phyloP scores from a whole-genome alignment of 2,329 filamentous ascomycete species.

The Neofusicoccum sp. region DNA sequence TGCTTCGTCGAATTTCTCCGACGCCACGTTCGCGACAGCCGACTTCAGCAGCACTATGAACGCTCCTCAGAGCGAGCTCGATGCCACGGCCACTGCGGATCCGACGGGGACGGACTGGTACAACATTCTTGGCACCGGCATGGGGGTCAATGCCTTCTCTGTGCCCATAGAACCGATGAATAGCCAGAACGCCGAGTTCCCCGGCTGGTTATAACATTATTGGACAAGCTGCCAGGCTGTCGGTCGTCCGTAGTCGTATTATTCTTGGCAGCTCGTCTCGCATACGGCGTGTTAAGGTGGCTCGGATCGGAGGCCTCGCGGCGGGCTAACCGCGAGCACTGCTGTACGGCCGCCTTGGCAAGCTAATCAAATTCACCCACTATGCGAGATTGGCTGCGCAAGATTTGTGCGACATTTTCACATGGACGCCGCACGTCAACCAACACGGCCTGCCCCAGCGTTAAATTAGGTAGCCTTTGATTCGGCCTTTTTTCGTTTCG shows the following conservation, averaged over 20 bases:
- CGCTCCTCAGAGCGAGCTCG: not conserved
- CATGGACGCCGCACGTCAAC: not conserved
- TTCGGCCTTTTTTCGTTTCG: slow-evolving; percentile 6
- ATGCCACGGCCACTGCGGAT: slow-evolving; percentile 16
- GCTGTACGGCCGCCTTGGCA: slow-evolving; percentile 7
- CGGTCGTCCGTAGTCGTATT: not conserved
- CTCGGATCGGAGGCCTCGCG: slow-evolving; percentile 3
- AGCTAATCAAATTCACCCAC: slow-evolving; percentile 11
- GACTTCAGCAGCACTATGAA: not conserved
- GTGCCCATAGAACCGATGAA: slow-evolving; percentile 4
- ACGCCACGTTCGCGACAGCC: slow-evolving; percentile 5
- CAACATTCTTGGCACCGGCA: slow-evolving; percentile 20
- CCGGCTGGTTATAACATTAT: slow-evolving; percentile 31
- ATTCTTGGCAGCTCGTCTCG: not conserved
- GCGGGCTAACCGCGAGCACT: slow-evolving; percentile 5
- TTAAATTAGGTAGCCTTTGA: slow-evolving; percentile 18
- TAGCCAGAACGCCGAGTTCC: slow-evolving; percentile 26
- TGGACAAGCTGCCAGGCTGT: slow-evolving; percentile 19
- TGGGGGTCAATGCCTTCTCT: slow-evolving; percentile 12
- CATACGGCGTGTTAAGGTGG: not conserved
- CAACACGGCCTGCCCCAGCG: slow-evolving; percentile 8
- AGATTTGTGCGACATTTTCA: slow-evolving; percentile 8
- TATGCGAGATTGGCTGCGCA: slow-evolving; percentile 10
- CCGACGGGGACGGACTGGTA: slow-evolving; percentile 28
- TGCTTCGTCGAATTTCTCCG: not conserved